Evolutionary conservation across 768 basidiomycete species (phyloP), one percentile per base, ranked within the genome.

Genomic region (Phanerochaete carnosa): DNA sequence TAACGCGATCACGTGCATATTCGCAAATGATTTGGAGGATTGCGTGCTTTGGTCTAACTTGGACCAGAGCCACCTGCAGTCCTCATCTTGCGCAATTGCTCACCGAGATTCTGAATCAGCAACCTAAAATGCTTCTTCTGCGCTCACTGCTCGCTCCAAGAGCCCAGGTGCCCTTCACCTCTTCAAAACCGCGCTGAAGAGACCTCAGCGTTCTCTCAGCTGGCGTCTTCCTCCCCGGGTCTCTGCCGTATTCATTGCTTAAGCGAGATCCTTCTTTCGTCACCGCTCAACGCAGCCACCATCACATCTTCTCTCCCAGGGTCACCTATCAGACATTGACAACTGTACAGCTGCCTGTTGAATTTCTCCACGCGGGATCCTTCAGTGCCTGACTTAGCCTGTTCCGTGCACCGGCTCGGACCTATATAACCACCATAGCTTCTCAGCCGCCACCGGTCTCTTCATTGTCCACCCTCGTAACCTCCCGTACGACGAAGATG

Each of bases 41-140:
- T 29, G 59, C 63, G 63, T 64, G 63, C 63, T 64, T 33, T 22
- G 13, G 54, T 37, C 16, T 22, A 55, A 49, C 32, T 16, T 19
- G 45, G 28, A 29, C 15, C 33, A 23, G 35, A n/a, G 47, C 57
- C 57, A 50, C 57, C 35, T n/a, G 29, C 33, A 56, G 30, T 23
- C 56, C 61, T 62, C 61, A 62, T 62, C 61, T 62, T 51, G 51
- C 61, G 61, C 61, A 51, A 62, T 62, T 32, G 47, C 47, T 16
- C 25, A 16, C 11, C 22, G 51, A 50, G 11, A 62, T 62, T 50
- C 57, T 58, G 49, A 58, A 62, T 62, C 61, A 58, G 51, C 57
- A 45, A 47, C 51, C 51, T 25, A 25, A 59, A 52, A 59, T 52
- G 58, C 19, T 33, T 22, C 32, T 39, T 55, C 43, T 25, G 19